Percentiles rank a stretch among this genome's conserved stretches.
These are phyloP conservation scores for Metrosideros polymorpha DNA, from an alignment of 441 rosid species.

Conservation along the genomic window DNA sequence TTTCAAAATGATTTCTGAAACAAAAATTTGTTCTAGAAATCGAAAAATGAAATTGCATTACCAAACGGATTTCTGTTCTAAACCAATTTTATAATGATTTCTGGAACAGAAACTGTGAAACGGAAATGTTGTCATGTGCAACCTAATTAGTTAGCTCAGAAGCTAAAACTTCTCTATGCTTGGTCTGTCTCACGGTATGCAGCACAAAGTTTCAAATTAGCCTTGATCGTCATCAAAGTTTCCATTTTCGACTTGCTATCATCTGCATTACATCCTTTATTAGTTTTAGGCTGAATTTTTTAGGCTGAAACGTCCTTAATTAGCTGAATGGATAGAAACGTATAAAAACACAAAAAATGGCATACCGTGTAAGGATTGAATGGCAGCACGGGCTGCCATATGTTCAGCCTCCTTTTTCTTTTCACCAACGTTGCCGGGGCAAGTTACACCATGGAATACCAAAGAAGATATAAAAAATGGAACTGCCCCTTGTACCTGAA, in stretches of 20 bases:
- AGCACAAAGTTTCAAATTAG: background rate
- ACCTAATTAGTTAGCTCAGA: background rate
- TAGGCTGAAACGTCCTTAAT: background rate
- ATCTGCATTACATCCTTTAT: background rate
- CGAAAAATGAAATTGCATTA: no score
- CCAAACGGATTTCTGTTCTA: no score
- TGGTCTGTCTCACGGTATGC: background rate
- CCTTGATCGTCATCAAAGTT: background rate
- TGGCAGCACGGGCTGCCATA: conserved; percentile 8
- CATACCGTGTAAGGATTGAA: background rate
- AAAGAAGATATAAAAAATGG: conserved; percentile 9
- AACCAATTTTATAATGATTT: no score
- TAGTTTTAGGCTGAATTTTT: no score
- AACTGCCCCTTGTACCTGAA: background rate
- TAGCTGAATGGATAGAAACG: background rate
- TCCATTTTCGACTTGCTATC: background rate
- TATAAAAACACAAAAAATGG: no score
- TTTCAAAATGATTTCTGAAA: no score
- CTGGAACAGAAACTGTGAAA: no score
- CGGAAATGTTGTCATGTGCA: no score
- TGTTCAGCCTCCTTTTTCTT: conserved; percentile 23
- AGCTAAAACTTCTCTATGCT: background rate
- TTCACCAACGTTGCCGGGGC: background rate
- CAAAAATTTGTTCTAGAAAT: no score
- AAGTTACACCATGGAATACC: conserved; percentile 7